phyloP scores from a whole-genome alignment of 805 yeast genomes.

The Diddensiella transvaalensis region DNA sequence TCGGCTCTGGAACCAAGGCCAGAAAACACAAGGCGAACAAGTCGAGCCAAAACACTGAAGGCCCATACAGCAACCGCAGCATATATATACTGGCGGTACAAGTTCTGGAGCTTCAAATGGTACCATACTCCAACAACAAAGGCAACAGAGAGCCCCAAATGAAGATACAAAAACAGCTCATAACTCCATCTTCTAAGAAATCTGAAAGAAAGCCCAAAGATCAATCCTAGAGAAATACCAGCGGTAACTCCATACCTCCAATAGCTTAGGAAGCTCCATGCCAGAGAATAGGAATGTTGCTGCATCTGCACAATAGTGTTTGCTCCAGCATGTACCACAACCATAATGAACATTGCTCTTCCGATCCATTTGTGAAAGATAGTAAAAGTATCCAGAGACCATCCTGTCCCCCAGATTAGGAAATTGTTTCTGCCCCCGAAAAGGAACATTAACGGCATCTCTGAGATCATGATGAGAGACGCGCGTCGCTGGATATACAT shows the following conservation, averaged over 20 bases:
- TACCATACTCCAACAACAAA: conserved; percentile 55
- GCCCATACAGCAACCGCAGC: conserved; percentile 65
- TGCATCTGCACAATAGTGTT: conserved; percentile 43
- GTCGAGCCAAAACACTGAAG: conserved; percentile 57
- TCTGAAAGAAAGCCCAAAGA: conserved; percentile 49
- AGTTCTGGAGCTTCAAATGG: conserved; percentile 46
- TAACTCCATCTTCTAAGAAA: conserved; percentile 51
- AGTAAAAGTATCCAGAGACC: conserved; percentile 58
- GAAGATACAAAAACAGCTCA: conserved; percentile 56
- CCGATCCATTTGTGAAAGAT: conserved; percentile 63
- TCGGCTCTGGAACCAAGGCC: conserved; percentile 43
- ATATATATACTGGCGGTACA: conserved; percentile 48
- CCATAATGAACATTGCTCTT: conserved; percentile 45
- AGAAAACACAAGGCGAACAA: conserved; percentile 50
- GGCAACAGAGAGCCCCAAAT: conserved; percentile 51
- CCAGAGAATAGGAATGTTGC: conserved; percentile 38
- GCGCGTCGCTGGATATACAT: conserved; percentile 42
- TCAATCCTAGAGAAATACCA: conserved; percentile 40
- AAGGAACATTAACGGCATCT: conserved; percentile 41
- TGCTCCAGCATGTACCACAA: conserved; percentile 52
- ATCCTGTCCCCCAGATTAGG: conserved; percentile 56
- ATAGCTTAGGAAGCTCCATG: conserved; percentile 16
- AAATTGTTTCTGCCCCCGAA: conserved; percentile 74
- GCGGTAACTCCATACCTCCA: conserved; percentile 42
- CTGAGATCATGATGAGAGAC: conserved; percentile 44